phyloP scores from a whole-genome alignment of 495 filamentous ascomycete genomes.

The Hyaloscypha finlandica region DNA sequence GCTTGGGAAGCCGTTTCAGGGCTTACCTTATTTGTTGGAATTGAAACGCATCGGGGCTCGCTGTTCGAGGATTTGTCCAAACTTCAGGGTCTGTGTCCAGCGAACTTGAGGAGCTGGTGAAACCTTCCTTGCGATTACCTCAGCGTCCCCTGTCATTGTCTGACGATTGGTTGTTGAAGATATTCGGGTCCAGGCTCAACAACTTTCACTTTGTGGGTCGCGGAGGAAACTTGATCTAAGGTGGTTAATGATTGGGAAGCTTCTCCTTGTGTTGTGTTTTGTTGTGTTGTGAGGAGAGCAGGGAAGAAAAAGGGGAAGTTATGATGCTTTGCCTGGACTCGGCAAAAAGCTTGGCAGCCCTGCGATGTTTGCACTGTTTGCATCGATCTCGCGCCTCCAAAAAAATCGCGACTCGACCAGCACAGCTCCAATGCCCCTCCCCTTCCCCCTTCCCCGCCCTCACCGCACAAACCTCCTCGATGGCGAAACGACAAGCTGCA shows the following conservation, averaged over 20 bases:
- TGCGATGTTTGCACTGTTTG: background rate
- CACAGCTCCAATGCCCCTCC: background rate
- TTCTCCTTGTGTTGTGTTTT: too few species aligned
- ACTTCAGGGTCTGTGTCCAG: background rate
- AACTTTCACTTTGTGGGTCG: too few species aligned
- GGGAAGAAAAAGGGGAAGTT: background rate
- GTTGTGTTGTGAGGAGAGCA: background rate
- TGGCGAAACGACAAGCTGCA: slow-evolving; percentile 78
- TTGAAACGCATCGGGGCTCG: background rate
- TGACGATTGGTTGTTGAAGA: background rate
- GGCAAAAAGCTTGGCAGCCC: background rate
- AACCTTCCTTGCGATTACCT: background rate
- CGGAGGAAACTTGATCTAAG: too few species aligned
- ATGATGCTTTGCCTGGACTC: background rate
- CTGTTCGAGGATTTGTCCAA: background rate
- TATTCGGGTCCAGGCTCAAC: too few species aligned
- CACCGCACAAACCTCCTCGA: slow-evolving; percentile 32
- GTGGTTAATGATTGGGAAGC: too few species aligned
- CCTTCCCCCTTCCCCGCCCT: background rate
- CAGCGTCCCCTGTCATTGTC: background rate
- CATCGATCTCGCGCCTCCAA: background rate
- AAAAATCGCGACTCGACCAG: background rate
- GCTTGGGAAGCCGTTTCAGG: background rate
- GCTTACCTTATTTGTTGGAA: background rate
- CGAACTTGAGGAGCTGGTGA: background rate